Percentiles rank a stretch among this genome's conserved stretches.
phyloP scores from a whole-genome alignment of 129 eudicot genomes.

The Flaveria ramosissima region DNA sequence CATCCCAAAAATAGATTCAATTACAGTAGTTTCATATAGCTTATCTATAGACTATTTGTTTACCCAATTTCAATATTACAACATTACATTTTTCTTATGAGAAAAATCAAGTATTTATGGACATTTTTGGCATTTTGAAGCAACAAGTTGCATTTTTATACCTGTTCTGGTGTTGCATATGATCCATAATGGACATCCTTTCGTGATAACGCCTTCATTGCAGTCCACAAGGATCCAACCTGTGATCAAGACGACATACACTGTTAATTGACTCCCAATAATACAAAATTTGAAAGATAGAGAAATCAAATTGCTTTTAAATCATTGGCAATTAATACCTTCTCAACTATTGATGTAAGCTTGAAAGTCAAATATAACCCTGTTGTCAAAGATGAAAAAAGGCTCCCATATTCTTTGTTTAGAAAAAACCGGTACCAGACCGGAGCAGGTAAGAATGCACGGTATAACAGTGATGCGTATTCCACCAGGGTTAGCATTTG shows the following conservation, averaged over 20 bases:
- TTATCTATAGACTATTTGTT: not conserved
- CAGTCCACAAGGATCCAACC: conserved; percentile 59
- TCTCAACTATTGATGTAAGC: conserved; percentile 71
- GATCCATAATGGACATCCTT: conserved; percentile 72
- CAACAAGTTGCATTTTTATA: conserved; percentile 26
- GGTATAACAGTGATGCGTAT: conserved; percentile 56
- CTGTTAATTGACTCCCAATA: conserved; percentile 5
- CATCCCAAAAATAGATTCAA: not conserved
- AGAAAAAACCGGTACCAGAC: conserved; percentile 74
- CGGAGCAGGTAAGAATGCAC: conserved; percentile 74
- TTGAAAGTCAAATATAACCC: conserved; percentile 70
- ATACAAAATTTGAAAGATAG: not conserved
- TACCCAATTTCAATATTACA: not conserved
- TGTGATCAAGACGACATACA: conserved; percentile 12
- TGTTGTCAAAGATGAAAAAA: conserved; percentile 63
- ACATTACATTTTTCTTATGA: not conserved
- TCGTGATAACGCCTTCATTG: conserved; percentile 63
- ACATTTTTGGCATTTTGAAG: not conserved
- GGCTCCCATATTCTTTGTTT: conserved; percentile 77
- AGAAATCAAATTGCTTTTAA: not conserved
- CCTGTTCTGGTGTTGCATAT: conserved; percentile 72
- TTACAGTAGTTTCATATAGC: not conserved
- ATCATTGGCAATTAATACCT: conserved; percentile 37
- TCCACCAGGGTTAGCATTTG: conserved; percentile 73
- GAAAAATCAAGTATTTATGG: not conserved